Base-by-base conservation (phyloP, 495 filamentous ascomycete genomes). In the Aspergillus funiculosus region DNA sequence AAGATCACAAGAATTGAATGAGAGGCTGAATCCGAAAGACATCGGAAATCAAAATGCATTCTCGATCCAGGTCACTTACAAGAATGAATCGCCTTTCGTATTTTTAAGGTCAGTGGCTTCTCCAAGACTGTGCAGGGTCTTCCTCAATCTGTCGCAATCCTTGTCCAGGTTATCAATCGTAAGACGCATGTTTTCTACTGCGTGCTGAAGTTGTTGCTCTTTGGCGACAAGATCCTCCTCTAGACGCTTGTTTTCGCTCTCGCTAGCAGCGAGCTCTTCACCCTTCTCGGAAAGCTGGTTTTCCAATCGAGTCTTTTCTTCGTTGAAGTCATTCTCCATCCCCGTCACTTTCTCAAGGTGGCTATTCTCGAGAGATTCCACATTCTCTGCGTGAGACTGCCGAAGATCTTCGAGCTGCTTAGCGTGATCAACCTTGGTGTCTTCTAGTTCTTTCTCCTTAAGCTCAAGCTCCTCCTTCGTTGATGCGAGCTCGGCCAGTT, bases 101-200 rank as follows among this genome's bases (percentile, higher is more conserved):
- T 69, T 75, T 55, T 76, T 78, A 31, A 81, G 69, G 56, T 81
- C 79, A 41, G 72, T 75, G 31, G 75, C 72, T 52, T 81, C 77
- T 27, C 77, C 78, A 30, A 81, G 73, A 35, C 71, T 75, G 47
- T 75, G 70, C 4, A 79, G 62, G 34, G 78, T 71, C 60, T 78
- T 79, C 45, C 74, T 69, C 52, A 83, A 54, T 31, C 72, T 75
- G 29, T 67, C 72, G 50, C 78, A 78, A 48, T 83, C 80, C 8
- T 62, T 60, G 27, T 72, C 73, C 39, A 82, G 51, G 50, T 69
- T 71, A 30, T 67, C 68, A 11, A 77, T 76, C 11, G 76, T 74
- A 25, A 57, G 62, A 42, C 68, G 69, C 57, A 81, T 75, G 31
- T 72, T 66, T 17, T 69, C 63, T 27, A 76, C 66, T 13, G 68